Base-by-base conservation (phyloP, 805 yeast genomes). In the Candida montana region DNA sequence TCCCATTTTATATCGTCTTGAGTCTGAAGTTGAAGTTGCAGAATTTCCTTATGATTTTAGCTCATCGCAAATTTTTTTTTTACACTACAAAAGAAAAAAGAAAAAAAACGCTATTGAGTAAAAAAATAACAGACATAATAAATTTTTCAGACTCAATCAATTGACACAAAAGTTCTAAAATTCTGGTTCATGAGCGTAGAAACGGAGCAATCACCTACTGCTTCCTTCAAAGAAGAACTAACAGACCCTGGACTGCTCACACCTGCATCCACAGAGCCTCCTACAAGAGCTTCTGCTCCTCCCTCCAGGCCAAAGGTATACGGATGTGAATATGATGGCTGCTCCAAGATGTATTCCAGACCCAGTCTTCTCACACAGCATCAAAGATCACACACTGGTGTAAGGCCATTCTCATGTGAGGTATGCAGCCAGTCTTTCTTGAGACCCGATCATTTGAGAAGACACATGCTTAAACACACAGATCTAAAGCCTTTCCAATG, bases 281-380 rank as follows among this genome's bases (percentile, higher is more conserved):
- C 39, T 5, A 19, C 39, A 7, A 29, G 39, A 39, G 11, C 40
- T 46, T 3, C 56, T 59, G 46, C 57, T 18, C 26, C 61, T 35
- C 59, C 70, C 2, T 58, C 71, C 5, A 66, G 89, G 39, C 72
- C 75, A 1, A 88, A 86, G 54, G 68, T 61, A 19, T 82, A 83
- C 55, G 54, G 59, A 11, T 91, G 98, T 59, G 74, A 71, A 16
- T 73, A 68, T 45, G 73, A 68, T 6, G 81, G 75, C 3, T 93
- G 98, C 55, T 74, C 64, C 24, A 91, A 88, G 59, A 74, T 84
- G 1, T 91, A 88, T 54, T 67, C 83, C 6, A 71, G 91, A 37
- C 97, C 97, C 0, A 81, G 95, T 2, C 68, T 88, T 10, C 66
- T 93, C 38, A 85, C 81, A 28, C 96, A 87, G 53, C 99, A 93